Evolutionary conservation across 73 alveolate genomes (phyloP).

Genomic region (Uronychia binucleata): DNA sequence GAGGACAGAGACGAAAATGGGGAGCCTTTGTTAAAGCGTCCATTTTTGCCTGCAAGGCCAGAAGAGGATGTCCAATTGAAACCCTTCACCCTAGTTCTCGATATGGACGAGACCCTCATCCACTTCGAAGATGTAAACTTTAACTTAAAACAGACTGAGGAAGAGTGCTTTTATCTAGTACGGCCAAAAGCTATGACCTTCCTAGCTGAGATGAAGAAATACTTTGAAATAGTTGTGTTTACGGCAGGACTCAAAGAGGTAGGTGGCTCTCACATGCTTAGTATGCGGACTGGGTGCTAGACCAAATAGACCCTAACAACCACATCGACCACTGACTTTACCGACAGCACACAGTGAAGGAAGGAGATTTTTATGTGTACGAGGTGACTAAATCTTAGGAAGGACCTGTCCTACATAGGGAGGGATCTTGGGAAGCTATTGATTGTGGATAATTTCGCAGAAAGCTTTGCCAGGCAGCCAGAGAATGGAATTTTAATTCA

Average conservation of each 20-base stretch:
- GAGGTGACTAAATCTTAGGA: constrained; percentile 45
- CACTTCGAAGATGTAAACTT: constrained; percentile 25
- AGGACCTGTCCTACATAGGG: constrained; percentile 79
- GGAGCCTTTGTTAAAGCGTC: too few relatives aligned
- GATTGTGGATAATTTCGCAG: constrained; percentile 32
- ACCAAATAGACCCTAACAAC: constrained; percentile 45
- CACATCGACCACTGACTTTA: constrained; percentile 41
- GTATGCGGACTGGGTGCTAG: constrained; percentile 62
- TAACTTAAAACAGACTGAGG: constrained; percentile 24
- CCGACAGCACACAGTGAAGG: constrained; percentile 53
- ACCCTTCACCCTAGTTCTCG: constrained; percentile 70
- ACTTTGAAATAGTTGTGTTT: constrained; percentile 75
- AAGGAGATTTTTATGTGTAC: constrained; percentile 33
- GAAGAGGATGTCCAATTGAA: constrained; percentile 1
- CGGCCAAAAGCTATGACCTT: constrained; percentile 54
- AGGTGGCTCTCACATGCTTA: neutral
- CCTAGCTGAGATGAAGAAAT: constrained; percentile 55
- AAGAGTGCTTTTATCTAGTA: constrained; percentile 62
- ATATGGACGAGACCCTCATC: constrained; percentile 80
- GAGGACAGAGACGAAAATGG: too few relatives aligned
- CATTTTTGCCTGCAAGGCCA: neutral
- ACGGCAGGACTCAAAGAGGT: constrained; percentile 74
- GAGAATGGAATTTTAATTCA: constrained; percentile 25
- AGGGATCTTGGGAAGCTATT: constrained; percentile 53
- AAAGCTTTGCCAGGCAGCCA: constrained; percentile 30